Percentiles rank a stretch among this genome's conserved stretches.
Evolutionary conservation across 176 grass and related monocot species (phyloP).

Genomic region (Sorghum bicolor): Sorghum_bicolor_NCBIv3 NC_012872.2:67454001-67454500

Average conservation of each 20-base stretch:
- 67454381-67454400: background rate
- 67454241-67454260: background rate
- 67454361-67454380: slow-evolving; percentile 12
- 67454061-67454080: background rate
- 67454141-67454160: background rate
- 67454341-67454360: background rate
- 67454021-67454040: background rate
- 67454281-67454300: background rate
- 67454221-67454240: background rate
- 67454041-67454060: no score
- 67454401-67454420: background rate
- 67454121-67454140: slow-evolving; percentile 16
- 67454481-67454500: no score
- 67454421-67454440: no score
- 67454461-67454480: no score
- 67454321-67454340: background rate
- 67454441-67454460: no score
- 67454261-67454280: background rate
- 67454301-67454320: background rate
- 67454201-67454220: background rate
- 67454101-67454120: slow-evolving; percentile 20
- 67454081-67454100: background rate
- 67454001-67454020: background rate
- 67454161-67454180: slow-evolving; percentile 9
- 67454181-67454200: background rate